Base-by-base conservation (phyloP, 192 early-diverging fungal species). In the Diversispora epigaea region DNA sequence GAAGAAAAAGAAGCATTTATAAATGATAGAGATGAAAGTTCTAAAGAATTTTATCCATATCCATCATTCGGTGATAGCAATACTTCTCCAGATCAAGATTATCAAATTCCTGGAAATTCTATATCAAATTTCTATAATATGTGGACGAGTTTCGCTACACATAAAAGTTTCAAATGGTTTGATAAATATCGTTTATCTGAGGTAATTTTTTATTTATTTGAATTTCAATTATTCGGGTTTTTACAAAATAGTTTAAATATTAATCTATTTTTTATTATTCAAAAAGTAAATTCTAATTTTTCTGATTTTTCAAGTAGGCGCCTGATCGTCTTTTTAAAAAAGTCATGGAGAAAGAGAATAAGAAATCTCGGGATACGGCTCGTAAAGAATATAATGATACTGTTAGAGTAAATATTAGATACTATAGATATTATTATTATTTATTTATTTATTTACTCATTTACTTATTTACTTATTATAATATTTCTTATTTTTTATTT, bases 291-390 rank as follows among this genome's bases (percentile, higher is more conserved):
- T 15, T 47, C 46, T 47, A 8, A 8, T 47, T 5, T 5, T 47
- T 47, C 12, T 49, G 62, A 55, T 55, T 55, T 41, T 32, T 32
- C n/a, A 74, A 47, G 44, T 60, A 76, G 57, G 90, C 90, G 44
- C 93, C 91, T 25, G 93, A 96, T 83, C 88, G 97, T 22, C 80
- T 85, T 46, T 78, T 93, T 7, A 87, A 93, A 12, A 84, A 95
- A 43, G 79, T 88, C 14, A 96, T 97, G 93, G 95, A 98, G 75
- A 92, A 92, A 72, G 91, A 97, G 67, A 99, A 99, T 84, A 88
- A 89, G 73, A 93, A 91, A 66, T 81, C 87, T 15, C 84, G 97
- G n/a, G 91, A 93, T 25, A 80, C 84, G 6, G 94, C 89, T 17
- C 83, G 81, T 50, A 87, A 85, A 21, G 92, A 92, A 70, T 94